Conservation (phyloP, 2,329 filamentous ascomycete genomes). For the Penicillium oxalicum region DNA sequence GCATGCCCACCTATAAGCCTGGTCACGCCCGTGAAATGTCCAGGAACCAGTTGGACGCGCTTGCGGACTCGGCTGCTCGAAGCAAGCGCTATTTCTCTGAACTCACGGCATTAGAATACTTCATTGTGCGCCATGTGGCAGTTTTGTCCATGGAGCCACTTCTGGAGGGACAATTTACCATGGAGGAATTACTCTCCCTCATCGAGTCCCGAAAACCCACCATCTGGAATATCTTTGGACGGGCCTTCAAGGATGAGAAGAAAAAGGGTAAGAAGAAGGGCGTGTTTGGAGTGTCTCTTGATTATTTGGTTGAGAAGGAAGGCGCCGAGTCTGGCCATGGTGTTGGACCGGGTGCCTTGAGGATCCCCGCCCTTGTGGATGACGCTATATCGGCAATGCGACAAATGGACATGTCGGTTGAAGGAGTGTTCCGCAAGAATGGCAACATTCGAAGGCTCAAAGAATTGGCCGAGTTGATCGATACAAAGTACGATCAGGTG, state of each 20-base stretch:
- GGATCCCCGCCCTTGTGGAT: slow-evolving; percentile 90
- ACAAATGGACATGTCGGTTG: slow-evolving; percentile 97
- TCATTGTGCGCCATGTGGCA: slow-evolving; percentile 91
- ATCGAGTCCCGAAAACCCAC: slow-evolving; percentile 91
- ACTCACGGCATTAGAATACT: slow-evolving; percentile 89
- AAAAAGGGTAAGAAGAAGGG: slow-evolving; percentile 84
- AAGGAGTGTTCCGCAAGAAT: slow-evolving; percentile 98
- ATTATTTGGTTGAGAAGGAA: slow-evolving; percentile 83
- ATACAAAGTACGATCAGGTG: slow-evolving; percentile 76
- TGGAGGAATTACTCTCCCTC: slow-evolving; percentile 84
- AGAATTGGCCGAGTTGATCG: slow-evolving; percentile 78
- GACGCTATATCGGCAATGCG: slow-evolving; percentile 91
- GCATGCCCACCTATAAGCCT: slow-evolving; percentile 61
- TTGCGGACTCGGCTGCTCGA: slow-evolving; percentile 51
- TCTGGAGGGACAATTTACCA: slow-evolving; percentile 81
- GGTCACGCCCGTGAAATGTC: slow-evolving; percentile 65
- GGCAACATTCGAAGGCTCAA: slow-evolving; percentile 94
- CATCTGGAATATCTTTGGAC: slow-evolving; percentile 97
- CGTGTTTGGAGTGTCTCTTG: slow-evolving; percentile 83
- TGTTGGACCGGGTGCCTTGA: slow-evolving; percentile 82
- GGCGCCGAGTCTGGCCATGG: slow-evolving; percentile 97
- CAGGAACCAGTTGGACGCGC: slow-evolving; percentile 44
- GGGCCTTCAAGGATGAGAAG: slow-evolving; percentile 73
- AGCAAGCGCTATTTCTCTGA: slow-evolving; percentile 90
- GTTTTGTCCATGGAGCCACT: slow-evolving; percentile 93